Evolutionary conservation across 164 flowering plant genomes (phyloP), one percentile per base, ranked within the genome.

Genomic region (Dillenia suffruticosa): DNA sequence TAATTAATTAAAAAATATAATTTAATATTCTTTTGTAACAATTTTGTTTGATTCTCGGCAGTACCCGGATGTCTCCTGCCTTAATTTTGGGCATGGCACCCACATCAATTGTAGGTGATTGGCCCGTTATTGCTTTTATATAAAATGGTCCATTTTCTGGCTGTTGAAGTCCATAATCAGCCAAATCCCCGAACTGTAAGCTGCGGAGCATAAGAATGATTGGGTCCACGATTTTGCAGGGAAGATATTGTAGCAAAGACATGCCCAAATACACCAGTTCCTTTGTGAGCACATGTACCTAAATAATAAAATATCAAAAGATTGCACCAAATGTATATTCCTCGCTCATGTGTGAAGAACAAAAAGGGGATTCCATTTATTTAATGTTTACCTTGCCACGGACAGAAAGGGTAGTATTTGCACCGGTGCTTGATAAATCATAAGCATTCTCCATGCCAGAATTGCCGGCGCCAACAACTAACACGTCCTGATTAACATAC

Each of bases 361-460:
- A 32, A 32, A 32, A 32, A 5, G 6, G 40, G 40, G 6, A 32
- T 4, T 6, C 40, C 0, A 5, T 32, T 32, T 32, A 5, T 32
- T 32, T 4, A 32, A 4, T 32, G 40, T 10, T 69, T 74, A 75
- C 81, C 17, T 68, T 70, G 61, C 61, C 61, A 4, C 75, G 65
- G 50, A 51, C 54, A 5, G 70, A 66, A 15, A 78, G 57, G 9
- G 73, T 58, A 1, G 77, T 32, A 1, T 5, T 15, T 1, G 78
- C 83, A 22, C 72, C 75, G 5, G 1, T 59, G 47, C 54, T 64
- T 0, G 59, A 55, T 6, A 79, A 44, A 47, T 76, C 83, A 48
- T 69, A 72, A n/a, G 69, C 65, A 40, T 77, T n/a, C 61, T 79
- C 81, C 81, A 79, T 74, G 10, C 81, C 81, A 0, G 83, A 80